Evolutionary conservation across 305 asterid species (phyloP), one percentile per base, ranked within the genome.

Genomic region (Fraxinus ornus): DNA sequence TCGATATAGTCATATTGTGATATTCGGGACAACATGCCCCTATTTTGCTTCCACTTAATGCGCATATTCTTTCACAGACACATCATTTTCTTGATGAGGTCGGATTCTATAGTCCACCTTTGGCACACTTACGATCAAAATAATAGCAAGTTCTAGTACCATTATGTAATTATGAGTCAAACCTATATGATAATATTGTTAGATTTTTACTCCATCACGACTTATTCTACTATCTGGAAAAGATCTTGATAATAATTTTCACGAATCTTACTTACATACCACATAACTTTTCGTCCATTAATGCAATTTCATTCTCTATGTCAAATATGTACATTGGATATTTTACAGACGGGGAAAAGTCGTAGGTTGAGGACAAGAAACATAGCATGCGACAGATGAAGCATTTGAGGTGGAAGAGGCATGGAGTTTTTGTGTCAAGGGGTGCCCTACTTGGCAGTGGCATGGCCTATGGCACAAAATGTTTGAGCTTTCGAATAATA

Each of bases 371-470:
- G 47, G 76, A 32, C 76, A 32, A 71, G 10, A 71, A 71, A 71
- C 76, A 71, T 71, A 0, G 44, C 44, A 71, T 71, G 76, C 24
- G 7, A 71, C 44, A 71, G 10, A 6, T 71, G 76, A 17, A 71
- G 12, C 76, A 81, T 39, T 26, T 19, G 36, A 64, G 7, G 1
- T 76, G 26, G 71, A 74, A 75, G 41, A 52, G 79, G 71, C 75
- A 47, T 44, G 44, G 75, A 24, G 13, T 49, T 39, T 49, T 77
- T 77, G 55, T 77, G 85, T 70, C 78, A 21, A 24, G 41, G 41
- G 76, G 44, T 71, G 41, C 44, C 76, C 41, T 71, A 71, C 76
- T 32, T 13, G 19, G 76, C 33, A 15, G 64, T 55, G 5, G 60
- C 15, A 24, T 19, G 57, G 33, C 3, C 39, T 1, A 24, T 21